Percentiles rank a stretch among this genome's conserved stretches.
Conservation (phyloP, 1,139 yeast genomes). For the Yamadazyma aaseri region DNA sequence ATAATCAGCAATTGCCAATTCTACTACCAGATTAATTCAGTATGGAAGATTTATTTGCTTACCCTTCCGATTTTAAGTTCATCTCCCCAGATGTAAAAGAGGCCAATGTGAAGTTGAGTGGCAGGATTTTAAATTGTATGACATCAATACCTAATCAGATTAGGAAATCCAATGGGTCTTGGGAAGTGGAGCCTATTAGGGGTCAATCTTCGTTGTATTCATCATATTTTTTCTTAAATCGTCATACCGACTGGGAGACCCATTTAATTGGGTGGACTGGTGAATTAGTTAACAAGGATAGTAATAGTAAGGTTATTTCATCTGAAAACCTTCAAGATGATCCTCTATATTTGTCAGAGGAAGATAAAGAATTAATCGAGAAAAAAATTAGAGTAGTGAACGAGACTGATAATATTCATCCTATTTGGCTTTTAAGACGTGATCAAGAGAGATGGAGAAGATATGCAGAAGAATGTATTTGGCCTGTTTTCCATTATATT, state of each 20-base stretch:
- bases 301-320: conserved; percentile 16
- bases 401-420: conserved; percentile 59
- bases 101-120: conserved; percentile 42
- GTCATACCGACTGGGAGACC: conserved; percentile 79
- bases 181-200: conserved; percentile 64
- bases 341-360: conserved; percentile 59
- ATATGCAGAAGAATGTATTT: conserved; percentile 85
- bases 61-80: conserved; percentile 23
- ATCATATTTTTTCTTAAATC: conserved; percentile 62
- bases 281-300: conserved; percentile 53
- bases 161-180: conserved; percentile 33
- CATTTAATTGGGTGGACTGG: conserved; percentile 96
- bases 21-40: neutral
- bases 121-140: conserved; percentile 67
- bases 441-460: conserved; percentile 79
- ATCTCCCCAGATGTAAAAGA: conserved; percentile 30
- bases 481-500: conserved; percentile 96
- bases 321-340: conserved; percentile 41
- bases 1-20: neutral
- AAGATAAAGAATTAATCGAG: conserved; percentile 53
- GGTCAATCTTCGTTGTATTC: conserved; percentile 88
- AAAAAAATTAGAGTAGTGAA: conserved; percentile 41
- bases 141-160: conserved; percentile 68
- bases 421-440: conserved; percentile 79
- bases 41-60: conserved; percentile 16